phyloP scores from a whole-genome alignment of 2,329 filamentous ascomycete species.

The Monosporascus sp. region DNA sequence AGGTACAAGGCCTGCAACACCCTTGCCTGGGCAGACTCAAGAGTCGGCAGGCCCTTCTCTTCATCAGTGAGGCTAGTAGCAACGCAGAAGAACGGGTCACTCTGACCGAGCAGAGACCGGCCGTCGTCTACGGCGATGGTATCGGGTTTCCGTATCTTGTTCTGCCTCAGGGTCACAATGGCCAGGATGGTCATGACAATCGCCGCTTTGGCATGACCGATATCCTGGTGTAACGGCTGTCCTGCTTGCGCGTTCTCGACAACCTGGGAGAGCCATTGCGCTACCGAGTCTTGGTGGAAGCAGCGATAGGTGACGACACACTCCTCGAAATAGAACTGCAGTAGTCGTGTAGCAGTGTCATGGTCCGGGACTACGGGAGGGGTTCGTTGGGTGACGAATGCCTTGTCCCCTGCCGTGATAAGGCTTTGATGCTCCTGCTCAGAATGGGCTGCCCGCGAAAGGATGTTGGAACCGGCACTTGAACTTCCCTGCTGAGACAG shows the following conservation, averaged over 20 bases:
- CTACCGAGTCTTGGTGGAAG: not conserved
- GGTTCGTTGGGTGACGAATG: no score
- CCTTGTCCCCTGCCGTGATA: conserved; percentile 23
- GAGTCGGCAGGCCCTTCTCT: conserved; percentile 47
- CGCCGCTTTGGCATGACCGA: conserved; percentile 41
- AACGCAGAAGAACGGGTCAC: conserved; percentile 32
- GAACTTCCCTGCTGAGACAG: conserved; percentile 36
- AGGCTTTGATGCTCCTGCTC: conserved; percentile 13
- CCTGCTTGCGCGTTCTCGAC: conserved; percentile 30
- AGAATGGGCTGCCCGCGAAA: not conserved
- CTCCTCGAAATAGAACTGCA: conserved; percentile 4
- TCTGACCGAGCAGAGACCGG: conserved; percentile 30
- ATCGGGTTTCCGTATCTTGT: conserved; percentile 22
- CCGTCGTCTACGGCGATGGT: conserved; percentile 3
- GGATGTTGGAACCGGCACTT: conserved; percentile 13
- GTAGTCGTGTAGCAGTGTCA: not conserved
- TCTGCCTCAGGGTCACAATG: conserved; percentile 41
- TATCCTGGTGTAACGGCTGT: conserved; percentile 30
- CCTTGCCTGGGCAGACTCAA: conserved; percentile 54
- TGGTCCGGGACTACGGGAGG: conserved; percentile 17
- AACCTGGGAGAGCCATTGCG: conserved; percentile 38
- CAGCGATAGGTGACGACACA: conserved; percentile 6
- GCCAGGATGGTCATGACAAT: conserved; percentile 45
- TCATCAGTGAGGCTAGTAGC: conserved; percentile 36
- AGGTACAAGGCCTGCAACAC: conserved; percentile 55